Evolutionary conservation across 1,139 yeast species (phyloP).

Genomic region (Yamadazyma spencermartinsiae): DNA sequence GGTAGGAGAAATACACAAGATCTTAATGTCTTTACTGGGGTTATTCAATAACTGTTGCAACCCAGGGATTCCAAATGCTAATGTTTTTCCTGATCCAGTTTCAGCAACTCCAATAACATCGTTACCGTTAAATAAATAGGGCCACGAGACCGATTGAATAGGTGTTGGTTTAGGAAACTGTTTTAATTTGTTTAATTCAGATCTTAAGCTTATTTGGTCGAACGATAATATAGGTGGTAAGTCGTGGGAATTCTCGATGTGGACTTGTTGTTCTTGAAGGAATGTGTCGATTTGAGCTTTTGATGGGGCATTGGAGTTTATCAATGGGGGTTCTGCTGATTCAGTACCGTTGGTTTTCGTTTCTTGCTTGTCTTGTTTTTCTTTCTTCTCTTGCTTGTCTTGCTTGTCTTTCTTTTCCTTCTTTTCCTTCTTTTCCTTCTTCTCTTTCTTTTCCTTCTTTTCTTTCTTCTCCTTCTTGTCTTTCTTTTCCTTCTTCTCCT

Average conservation of each 20-base stretch:
- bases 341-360: too few species aligned
- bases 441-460: slow-evolving; percentile 25
- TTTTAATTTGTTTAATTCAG: slow-evolving; percentile 56
- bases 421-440: slow-evolving; percentile 31
- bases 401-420: slow-evolving; percentile 47
- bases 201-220: slow-evolving; percentile 55
- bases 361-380: slow-evolving; percentile 4
- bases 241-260: slow-evolving; percentile 63
- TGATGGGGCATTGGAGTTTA: slow-evolving; percentile 25
- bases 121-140: slow-evolving; percentile 72
- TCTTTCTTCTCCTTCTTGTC: slow-evolving; percentile 21
- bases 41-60: slow-evolving; percentile 59
- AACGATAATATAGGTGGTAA: slow-evolving; percentile 75
- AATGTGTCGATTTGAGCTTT: slow-evolving; percentile 62
- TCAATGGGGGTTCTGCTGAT: too few species aligned
- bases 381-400: slow-evolving; percentile 37
- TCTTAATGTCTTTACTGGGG: slow-evolving; percentile 58
- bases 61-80: slow-evolving; percentile 99
- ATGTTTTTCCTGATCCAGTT: slow-evolving; percentile 97
- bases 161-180: slow-evolving; percentile 92
- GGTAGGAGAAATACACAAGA: slow-evolving; percentile 90
- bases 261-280: slow-evolving; percentile 70
- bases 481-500: slow-evolving; percentile 25
- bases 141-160: slow-evolving; percentile 97
- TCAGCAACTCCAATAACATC: slow-evolving; percentile 98